Percentiles rank a stretch among this genome's conserved stretches.
These are phyloP conservation scores for Cercophora newfieldiana DNA, from an alignment of 495 filamentous ascomycete genomes.

Conservation along the genomic window DNA sequence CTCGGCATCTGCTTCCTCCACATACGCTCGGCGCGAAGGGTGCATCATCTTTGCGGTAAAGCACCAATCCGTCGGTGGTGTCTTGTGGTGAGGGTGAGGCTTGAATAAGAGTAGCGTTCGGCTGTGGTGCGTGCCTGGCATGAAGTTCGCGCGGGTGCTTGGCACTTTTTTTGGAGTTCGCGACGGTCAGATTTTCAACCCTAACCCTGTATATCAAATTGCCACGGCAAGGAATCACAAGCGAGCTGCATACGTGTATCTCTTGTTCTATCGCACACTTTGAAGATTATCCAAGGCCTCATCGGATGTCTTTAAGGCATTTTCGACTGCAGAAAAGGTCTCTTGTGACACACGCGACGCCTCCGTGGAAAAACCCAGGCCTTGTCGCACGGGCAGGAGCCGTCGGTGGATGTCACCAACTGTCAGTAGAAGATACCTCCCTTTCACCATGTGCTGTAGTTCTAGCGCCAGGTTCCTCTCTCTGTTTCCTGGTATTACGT, in stretches of 20 bases:
- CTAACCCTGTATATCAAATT: conserved; percentile 16
- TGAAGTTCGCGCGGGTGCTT: not conserved
- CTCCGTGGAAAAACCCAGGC: too few species aligned
- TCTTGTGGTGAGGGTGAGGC: not conserved
- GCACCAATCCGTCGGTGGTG: conserved; percentile 6
- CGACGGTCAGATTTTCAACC: not conserved
- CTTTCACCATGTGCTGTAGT: too few species aligned
- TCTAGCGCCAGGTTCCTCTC: not conserved
- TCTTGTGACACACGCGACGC: too few species aligned
- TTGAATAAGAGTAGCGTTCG: not conserved
- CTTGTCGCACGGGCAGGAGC: too few species aligned
- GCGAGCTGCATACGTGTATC: too few species aligned
- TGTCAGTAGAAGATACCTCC: too few species aligned
- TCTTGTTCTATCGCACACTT: too few species aligned
- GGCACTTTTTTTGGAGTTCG: not conserved
- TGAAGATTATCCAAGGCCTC: too few species aligned
- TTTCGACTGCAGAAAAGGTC: too few species aligned
- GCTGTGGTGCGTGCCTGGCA: not conserved
- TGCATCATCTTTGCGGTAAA: conserved; percentile 62
- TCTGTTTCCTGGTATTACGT: not conserved
- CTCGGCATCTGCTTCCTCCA: conserved; percentile 78
- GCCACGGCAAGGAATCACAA: not conserved
- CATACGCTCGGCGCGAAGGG: conserved; percentile 90
- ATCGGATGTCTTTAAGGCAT: too few species aligned
- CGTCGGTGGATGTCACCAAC: too few species aligned